phyloP scores from a whole-genome alignment of 768 basidiomycete species.

The Agaricus sinodeliciosus region DNA sequence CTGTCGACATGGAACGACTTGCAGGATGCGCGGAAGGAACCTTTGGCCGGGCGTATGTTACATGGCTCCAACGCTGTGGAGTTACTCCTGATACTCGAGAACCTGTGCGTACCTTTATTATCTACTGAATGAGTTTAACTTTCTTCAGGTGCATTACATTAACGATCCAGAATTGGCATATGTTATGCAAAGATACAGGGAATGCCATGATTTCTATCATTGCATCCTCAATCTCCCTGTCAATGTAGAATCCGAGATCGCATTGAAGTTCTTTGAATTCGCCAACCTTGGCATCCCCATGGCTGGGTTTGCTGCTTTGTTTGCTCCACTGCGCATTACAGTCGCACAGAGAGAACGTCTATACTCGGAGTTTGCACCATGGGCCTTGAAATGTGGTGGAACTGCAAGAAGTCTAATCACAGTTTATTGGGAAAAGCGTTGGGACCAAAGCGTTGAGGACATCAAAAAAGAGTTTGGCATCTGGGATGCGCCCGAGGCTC shows the following conservation, averaged over 20 bases:
- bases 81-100: conserved; percentile 93
- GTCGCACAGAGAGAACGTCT: conserved; percentile 47
- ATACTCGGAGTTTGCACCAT: conserved; percentile 81
- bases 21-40: conserved; percentile 68
- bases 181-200: conserved; percentile 96
- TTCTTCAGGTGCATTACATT: conserved; percentile 80
- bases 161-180: conserved; percentile 94
- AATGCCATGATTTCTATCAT: conserved; percentile 98
- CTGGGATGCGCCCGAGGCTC: conserved; percentile 72
- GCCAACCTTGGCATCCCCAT: conserved; percentile 89
- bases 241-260: conserved; percentile 84
- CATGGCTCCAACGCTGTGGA: conserved; percentile 83
- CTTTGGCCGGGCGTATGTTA: conserved; percentile 80
- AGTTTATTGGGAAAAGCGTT: conserved; percentile 94
- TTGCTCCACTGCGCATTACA: conserved; percentile 72
- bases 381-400: conserved; percentile 84
- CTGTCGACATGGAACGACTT: conserved; percentile 66
- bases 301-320: conserved; percentile 70
- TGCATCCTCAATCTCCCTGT: conserved; percentile 86
- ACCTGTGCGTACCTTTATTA: conserved; percentile 46
- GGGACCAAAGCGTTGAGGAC: conserved; percentile 77
- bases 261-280: conserved; percentile 92
- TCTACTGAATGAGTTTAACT: conserved; percentile 3
- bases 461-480: conserved; percentile 83
- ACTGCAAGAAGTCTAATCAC: conserved; percentile 72